Conservation (phyloP, 768 basidiomycete genomes). For the Boletellus ananiceps region DNA sequence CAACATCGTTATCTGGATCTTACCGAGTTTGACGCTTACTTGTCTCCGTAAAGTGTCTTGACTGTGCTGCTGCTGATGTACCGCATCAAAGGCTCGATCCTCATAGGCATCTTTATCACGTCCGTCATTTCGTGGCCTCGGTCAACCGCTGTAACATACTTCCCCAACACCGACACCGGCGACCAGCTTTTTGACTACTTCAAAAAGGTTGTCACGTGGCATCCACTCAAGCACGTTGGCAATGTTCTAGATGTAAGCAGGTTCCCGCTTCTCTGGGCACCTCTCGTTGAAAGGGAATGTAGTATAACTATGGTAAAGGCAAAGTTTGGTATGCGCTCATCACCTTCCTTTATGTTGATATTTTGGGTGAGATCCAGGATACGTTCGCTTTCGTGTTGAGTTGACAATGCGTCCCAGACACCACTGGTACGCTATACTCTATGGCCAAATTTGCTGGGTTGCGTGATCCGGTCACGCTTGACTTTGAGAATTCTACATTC, state of each 20-base stretch:
- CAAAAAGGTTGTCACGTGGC: slow-evolving; percentile 79
- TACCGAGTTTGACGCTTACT: slow-evolving; percentile 3
- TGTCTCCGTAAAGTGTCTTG: slow-evolving; percentile 45
- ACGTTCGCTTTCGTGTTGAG: neutral
- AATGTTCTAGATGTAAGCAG: slow-evolving; percentile 60
- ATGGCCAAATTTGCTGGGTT: slow-evolving; percentile 92
- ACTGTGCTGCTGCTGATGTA: slow-evolving; percentile 81
- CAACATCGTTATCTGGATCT: neutral
- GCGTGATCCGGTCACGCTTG: slow-evolving; percentile 76
- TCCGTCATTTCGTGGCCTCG: slow-evolving; percentile 87
- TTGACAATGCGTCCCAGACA: slow-evolving; percentile 24
- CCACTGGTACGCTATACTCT: slow-evolving; percentile 74
- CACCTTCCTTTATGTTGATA: slow-evolving; percentile 88
- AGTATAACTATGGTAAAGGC: slow-evolving; percentile 57
- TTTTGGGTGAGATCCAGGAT: slow-evolving; percentile 50
- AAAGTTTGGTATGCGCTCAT: slow-evolving; percentile 83
- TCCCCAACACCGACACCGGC: slow-evolving; percentile 67
- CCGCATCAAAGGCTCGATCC: slow-evolving; percentile 77
- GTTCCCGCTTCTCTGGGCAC: neutral
- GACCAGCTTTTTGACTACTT: slow-evolving; percentile 78
- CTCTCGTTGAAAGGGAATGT: slow-evolving; percentile 8
- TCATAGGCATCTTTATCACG: slow-evolving; percentile 80
- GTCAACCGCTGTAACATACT: slow-evolving; percentile 73
- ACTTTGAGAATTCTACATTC: slow-evolving; percentile 79
- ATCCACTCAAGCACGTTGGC: slow-evolving; percentile 55